Evolutionary conservation across 2,329 filamentous ascomycete species (phyloP), one percentile per base, ranked within the genome.

Genomic region (Didymella lethalis): DNA sequence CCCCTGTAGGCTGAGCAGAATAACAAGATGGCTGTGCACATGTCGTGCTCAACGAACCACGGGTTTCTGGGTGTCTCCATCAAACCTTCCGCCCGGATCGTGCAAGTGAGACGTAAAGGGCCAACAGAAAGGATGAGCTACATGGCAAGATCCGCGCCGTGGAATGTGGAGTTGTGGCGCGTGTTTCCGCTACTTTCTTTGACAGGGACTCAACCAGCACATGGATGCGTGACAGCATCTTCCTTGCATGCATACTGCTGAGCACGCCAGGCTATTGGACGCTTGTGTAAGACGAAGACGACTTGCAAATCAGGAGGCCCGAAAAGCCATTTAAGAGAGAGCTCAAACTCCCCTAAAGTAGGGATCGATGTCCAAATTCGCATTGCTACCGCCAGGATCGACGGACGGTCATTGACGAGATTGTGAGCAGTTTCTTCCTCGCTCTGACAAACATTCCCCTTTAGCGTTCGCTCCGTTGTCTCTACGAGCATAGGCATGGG

Each of bases 271-370:
- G 4, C 44, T 31, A 57, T 53, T 47, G 48, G 29, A 12, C 18
- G 48, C 54, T 52, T 43, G 54, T 57, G 54, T 57, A 43, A 57
- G 48, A 57, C 41, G 41, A 43, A 23, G 23, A 23, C 40, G 40
- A 40, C 40, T 34, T 23, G 23, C 29, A 25, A 3, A 23, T 23
- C 23, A 23, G 23, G 23, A 23, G 23, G 23, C 23, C 23, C 23
- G 23, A 23, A 23, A 23, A 23, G 23, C 23, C 23, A 23, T 23
- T 23, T 23, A 23, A 23, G 23, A 23, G 23, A 23, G 3, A 23
- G 23, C 23, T 23, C 3, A 23, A 32, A 11, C 31, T 32, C 31
- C 31, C 12, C 8, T 8, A 32, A 4, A 7, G 31, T 8, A 32
- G 11, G 12, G 10, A 11, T 32, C 31, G 31, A 12, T 4, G 7